A percentile compares a stretch with the other conserved stretches of the same genome.
Evolutionary conservation across 176 grass and related monocot species (phyloP).

Genomic region (Aegilops tauschii): DNA sequence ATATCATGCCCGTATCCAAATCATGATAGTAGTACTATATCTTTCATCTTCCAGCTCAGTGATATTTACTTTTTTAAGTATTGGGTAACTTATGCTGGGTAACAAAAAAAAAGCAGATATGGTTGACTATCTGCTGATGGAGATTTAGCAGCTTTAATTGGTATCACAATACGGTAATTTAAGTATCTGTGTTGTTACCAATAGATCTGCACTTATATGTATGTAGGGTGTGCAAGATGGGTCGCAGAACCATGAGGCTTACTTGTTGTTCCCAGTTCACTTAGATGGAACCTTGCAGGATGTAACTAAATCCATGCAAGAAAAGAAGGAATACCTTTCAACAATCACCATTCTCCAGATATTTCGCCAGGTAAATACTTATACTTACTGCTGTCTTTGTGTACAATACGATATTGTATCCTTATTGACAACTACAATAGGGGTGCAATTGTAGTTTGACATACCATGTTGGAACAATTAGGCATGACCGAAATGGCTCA

Average conservation of each 20-base stretch:
- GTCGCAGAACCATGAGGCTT: constrained; percentile 70
- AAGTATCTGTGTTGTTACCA: not conserved
- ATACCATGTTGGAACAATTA: not conserved
- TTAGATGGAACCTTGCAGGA: constrained; percentile 85
- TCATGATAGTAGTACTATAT: not conserved
- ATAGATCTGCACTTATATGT: constrained; percentile 26
- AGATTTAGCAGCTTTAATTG: not conserved
- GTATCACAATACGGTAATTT: not conserved
- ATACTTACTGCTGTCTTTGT: constrained; percentile 15
- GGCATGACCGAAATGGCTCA: not conserved
- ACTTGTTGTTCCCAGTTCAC: constrained; percentile 90
- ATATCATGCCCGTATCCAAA: not conserved
- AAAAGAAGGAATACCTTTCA: constrained; percentile 64
- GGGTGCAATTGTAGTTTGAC: not conserved
- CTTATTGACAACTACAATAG: not conserved
- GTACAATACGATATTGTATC: not conserved
- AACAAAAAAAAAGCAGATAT: not conserved
- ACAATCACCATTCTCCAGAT: constrained; percentile 75
- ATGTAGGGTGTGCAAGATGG: constrained; percentile 72
- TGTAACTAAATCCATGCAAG: constrained; percentile 57
- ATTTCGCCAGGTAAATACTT: constrained; percentile 74
- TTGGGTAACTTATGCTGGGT: not conserved
- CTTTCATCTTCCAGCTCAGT: not conserved
- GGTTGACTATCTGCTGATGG: not conserved
- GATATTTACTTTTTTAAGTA: not conserved